These are phyloP conservation scores for Leptographium galeiforme DNA, from an alignment of 2,329 filamentous ascomycete genomes.

Conservation along the genomic window DNA sequence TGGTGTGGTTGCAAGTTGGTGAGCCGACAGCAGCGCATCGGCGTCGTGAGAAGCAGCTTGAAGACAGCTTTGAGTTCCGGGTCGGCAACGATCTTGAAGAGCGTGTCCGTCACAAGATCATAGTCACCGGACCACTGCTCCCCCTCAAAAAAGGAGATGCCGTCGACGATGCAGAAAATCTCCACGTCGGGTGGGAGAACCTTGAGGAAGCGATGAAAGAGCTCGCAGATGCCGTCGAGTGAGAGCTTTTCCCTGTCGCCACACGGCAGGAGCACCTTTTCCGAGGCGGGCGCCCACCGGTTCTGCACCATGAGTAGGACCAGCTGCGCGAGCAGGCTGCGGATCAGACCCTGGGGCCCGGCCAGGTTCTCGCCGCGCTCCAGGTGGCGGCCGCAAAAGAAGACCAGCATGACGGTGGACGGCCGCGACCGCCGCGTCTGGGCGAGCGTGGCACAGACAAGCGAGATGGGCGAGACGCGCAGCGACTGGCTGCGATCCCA, in stretches of 20 bases:
- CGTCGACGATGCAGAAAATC: conserved; percentile 9
- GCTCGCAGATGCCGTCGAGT: conserved; percentile 4
- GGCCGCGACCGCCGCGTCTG: conserved; percentile 1
- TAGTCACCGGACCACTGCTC: conserved; percentile 5
- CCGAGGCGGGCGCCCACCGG: neutral
- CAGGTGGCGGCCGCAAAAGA: conserved; percentile 5
- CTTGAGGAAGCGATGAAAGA: conserved; percentile 4
- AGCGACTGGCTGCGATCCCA: conserved; percentile 2
- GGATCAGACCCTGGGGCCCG: conserved; percentile 5
- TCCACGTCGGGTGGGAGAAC: neutral
- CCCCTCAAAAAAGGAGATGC: conserved; percentile 7
- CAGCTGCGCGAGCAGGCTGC: conserved; percentile 14
- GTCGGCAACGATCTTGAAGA: neutral
- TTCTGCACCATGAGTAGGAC: conserved; percentile 4
- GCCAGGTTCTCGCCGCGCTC: neutral
- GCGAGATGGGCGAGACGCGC: conserved; percentile 3
- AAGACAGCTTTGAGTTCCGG: conserved; percentile 10
- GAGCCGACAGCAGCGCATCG: conserved; percentile 6
- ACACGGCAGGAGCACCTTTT: neutral
- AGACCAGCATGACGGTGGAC: neutral
- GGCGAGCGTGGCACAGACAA: conserved; percentile 2
- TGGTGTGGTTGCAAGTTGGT: neutral
- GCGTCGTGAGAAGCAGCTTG: conserved; percentile 17
- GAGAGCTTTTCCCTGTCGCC: neutral
- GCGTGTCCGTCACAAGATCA: neutral